Evolutionary conservation across 345 rosid genomes (phyloP), one percentile per base, ranked within the genome.

Genomic region (Populus nigra): DNA sequence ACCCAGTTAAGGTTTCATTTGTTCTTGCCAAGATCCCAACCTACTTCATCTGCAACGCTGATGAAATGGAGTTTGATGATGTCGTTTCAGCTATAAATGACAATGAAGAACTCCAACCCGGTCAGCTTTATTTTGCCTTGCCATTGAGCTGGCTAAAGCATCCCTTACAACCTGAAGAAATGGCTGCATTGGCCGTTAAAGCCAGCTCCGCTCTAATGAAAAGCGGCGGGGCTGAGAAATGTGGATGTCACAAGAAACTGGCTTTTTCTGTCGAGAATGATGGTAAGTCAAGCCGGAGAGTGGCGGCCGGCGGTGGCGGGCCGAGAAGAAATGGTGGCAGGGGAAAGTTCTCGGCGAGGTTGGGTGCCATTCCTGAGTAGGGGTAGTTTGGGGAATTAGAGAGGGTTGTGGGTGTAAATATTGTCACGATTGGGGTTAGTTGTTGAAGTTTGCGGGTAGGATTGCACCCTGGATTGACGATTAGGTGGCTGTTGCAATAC

Each of bases 131-230:
- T 78, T 96, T 96, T 57, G 94, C 94, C 45, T 78, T 96, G 71
- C 98, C 98, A 6, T 74, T 94, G 78, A 85, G 74, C 71, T 76
- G 91, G 81, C 81, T 96, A 66, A 85, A 82, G 68, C 90, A 81
- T 68, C 95, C 93, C 5, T 85, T 96, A 38, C 91, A 86, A 65
- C 86, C 95, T 0, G 93, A 92, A 74, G 94, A 96, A 74, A 94
- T 96, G 99, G 99, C 99, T 20, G 94, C 99, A 83, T 87, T 96
- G 86, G 99, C 99, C 0, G 98, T 96, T 22, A 94, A 90, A 85
- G 99, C 99, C 12, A 96, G 95, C 89, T 81, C 95, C 3, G 99
- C 99, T 6, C 81, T 96, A 1, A 86, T 85, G 95, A 91, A 81
- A 69, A 61, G 67, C 18, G 75, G 72, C 31, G 83, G 88, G 16